phyloP scores from a whole-genome alignment of 352 stramenopile species.

The Peronospora destructor region DNA sequence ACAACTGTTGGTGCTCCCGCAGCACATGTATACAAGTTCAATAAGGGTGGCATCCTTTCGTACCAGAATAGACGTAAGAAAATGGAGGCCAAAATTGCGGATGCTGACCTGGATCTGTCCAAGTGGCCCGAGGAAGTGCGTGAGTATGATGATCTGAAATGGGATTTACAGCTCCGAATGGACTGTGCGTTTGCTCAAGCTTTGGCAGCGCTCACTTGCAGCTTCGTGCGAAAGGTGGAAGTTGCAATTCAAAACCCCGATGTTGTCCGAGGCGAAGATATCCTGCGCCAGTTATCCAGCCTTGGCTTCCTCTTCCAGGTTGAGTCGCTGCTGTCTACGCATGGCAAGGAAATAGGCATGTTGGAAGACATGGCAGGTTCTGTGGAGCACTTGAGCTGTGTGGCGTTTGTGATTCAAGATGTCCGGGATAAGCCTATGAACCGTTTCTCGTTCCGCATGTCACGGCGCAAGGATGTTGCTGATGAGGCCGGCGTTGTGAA shows the following conservation, averaged over 20 bases:
- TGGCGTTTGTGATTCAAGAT: constrained; percentile 84
- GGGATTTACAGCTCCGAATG: constrained; percentile 81
- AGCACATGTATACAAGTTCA: constrained; percentile 85
- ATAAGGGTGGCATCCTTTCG: constrained; percentile 77
- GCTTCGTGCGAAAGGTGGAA: constrained; percentile 83
- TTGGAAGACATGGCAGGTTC: constrained; percentile 87
- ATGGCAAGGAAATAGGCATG: constrained; percentile 95
- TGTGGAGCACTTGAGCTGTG: constrained; percentile 72
- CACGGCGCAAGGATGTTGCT: constrained; percentile 63
- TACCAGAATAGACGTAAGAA: constrained; percentile 76
- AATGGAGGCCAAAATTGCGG: constrained; percentile 64
- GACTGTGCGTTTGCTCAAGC: constrained; percentile 76
- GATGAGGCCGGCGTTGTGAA: constrained; percentile 76
- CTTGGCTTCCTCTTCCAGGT: constrained; percentile 86
- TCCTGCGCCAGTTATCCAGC: constrained; percentile 75
- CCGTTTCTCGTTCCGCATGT: constrained; percentile 84
- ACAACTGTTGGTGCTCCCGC: constrained; percentile 76
- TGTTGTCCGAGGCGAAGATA: constrained; percentile 63
- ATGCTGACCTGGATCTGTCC: constrained; percentile 58
- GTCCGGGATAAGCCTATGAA: constrained; percentile 79
- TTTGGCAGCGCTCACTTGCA: constrained; percentile 60
- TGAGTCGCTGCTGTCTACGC: constrained; percentile 91
- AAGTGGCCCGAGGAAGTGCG: constrained; percentile 80
- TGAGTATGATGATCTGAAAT: constrained; percentile 80
- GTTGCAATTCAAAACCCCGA: constrained; percentile 77